phyloP scores from a whole-genome alignment of 2,329 filamentous ascomycete genomes.

The Cytospora leucostoma region DNA sequence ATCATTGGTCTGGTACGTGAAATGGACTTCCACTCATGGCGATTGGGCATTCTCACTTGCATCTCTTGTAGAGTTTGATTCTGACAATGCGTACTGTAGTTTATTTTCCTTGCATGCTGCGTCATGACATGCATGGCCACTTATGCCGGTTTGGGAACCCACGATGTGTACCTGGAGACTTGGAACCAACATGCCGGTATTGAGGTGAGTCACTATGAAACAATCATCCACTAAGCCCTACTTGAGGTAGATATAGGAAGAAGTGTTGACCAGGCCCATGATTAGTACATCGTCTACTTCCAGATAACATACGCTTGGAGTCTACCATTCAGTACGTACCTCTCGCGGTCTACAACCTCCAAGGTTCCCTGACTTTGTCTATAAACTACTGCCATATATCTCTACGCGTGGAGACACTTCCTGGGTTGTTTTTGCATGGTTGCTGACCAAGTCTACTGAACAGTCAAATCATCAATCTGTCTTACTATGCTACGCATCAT shows the following conservation, averaged over 20 bases:
- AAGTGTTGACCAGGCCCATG: background rate
- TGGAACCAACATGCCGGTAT: conserved; percentile 8
- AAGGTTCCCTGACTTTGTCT: background rate
- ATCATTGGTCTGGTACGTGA: background rate
- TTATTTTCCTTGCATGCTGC: conserved; percentile 2
- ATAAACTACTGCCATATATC: background rate
- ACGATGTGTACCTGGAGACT: background rate
- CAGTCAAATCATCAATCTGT: conserved; percentile 17
- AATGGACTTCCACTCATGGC: background rate
- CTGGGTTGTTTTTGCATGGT: background rate
- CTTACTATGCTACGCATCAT: conserved; percentile 20
- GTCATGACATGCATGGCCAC: conserved; percentile 5
- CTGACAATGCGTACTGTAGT: background rate
- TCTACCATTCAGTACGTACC: conserved; percentile 12
- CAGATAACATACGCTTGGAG: conserved; percentile 19
- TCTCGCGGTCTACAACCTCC: background rate
- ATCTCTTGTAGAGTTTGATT: background rate
- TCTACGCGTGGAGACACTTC: background rate
- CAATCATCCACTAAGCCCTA: background rate
- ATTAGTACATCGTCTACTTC: conserved; percentile 12
- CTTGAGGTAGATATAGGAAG: background rate
- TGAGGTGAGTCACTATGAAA: background rate
- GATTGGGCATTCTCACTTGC: too few relatives aligned
- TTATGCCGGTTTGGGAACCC: conserved; percentile 12
- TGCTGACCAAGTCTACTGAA: background rate